Percentiles rank a stretch among this genome's conserved stretches.
Evolutionary conservation across 352 stramenopile species (phyloP).

Genomic region (Globisporangium recalcitrans): DNA sequence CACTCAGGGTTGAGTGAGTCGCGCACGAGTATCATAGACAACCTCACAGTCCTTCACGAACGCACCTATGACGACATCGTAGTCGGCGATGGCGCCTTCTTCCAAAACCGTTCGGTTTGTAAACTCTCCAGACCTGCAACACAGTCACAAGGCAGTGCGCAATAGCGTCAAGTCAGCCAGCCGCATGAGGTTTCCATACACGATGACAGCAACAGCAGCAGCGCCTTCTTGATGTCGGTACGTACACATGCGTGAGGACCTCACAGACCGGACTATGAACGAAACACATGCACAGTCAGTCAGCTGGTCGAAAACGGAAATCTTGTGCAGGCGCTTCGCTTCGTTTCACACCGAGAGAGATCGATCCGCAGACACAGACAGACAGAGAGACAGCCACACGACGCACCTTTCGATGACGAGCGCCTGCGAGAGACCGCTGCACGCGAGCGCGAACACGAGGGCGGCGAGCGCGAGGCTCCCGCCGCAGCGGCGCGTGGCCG

Average conservation of each 20-base stretch:
- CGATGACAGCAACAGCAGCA: background rate
- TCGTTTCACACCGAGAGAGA: background rate
- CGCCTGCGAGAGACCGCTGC: constrained; percentile 14
- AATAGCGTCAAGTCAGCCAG: background rate
- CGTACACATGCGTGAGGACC: constrained; percentile 69
- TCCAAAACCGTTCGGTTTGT: constrained; percentile 52
- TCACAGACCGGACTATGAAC: constrained; percentile 38
- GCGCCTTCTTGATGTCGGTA: background rate
- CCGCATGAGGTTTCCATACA: background rate
- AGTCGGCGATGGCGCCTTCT: constrained; percentile 22
- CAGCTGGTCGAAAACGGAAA: background rate
- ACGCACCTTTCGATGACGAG: constrained; percentile 50
- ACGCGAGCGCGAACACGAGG: constrained; percentile 18
- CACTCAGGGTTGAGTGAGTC: background rate
- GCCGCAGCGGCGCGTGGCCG: constrained; percentile 17
- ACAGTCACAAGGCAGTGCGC: too few relatives aligned
- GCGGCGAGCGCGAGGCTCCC: constrained; percentile 1
- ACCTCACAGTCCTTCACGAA: background rate
- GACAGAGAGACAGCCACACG: background rate
- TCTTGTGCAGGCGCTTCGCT: background rate
- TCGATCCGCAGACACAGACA: background rate
- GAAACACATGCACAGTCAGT: constrained; percentile 2
- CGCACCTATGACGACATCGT: constrained; percentile 42
- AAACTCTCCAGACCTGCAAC: constrained; percentile 59
- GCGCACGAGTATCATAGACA: background rate